A percentile compares a stretch with the other conserved stretches of the same genome.
Conservation (phyloP, 2,329 filamentous ascomycete species). For the Boeremia exigua region DNA sequence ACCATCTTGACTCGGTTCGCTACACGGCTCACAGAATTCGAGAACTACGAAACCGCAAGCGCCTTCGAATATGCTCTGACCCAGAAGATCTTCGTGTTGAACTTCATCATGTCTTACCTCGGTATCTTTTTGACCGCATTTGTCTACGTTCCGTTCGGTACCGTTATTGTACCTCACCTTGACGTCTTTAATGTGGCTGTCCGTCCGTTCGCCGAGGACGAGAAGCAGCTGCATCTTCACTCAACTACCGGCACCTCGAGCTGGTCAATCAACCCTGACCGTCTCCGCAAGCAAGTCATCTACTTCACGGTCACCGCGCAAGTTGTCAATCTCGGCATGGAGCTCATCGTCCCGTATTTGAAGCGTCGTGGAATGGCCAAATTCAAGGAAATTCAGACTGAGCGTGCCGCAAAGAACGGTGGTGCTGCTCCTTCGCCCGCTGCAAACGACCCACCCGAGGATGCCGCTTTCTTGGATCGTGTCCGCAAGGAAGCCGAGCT, state of each 20-base stretch:
- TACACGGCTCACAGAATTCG: constrained; percentile 76
- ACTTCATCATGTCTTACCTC: constrained; percentile 95
- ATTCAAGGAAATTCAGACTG: constrained; percentile 74
- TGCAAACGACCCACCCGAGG: constrained; percentile 73
- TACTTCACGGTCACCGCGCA: constrained; percentile 96
- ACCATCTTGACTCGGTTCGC: constrained; percentile 78
- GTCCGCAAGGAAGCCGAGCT: constrained; percentile 85
- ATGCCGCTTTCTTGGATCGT: constrained; percentile 78
- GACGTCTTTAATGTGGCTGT: constrained; percentile 80
- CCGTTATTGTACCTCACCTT: constrained; percentile 81
- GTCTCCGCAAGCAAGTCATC: constrained; percentile 89
- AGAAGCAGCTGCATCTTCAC: constrained; percentile 67
- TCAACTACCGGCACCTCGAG: constrained; percentile 54
- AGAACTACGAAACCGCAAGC: constrained; percentile 92
- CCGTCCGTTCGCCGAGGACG: constrained; percentile 74
- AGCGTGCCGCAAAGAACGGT: constrained; percentile 63
- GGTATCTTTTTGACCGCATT: constrained; percentile 87
- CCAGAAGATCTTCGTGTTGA: constrained; percentile 92
- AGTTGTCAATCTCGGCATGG: constrained; percentile 83
- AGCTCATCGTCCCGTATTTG: constrained; percentile 82
- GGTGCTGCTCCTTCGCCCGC: constrained; percentile 57
- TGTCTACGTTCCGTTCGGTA: constrained; percentile 91
- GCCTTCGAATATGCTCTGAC: constrained; percentile 84
- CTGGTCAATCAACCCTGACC: constrained; percentile 82
- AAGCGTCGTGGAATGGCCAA: constrained; percentile 81